Evolutionary conservation across 768 basidiomycete genomes (phyloP), one percentile per base, ranked within the genome.

Genomic region (Boletus reticulatus): DNA sequence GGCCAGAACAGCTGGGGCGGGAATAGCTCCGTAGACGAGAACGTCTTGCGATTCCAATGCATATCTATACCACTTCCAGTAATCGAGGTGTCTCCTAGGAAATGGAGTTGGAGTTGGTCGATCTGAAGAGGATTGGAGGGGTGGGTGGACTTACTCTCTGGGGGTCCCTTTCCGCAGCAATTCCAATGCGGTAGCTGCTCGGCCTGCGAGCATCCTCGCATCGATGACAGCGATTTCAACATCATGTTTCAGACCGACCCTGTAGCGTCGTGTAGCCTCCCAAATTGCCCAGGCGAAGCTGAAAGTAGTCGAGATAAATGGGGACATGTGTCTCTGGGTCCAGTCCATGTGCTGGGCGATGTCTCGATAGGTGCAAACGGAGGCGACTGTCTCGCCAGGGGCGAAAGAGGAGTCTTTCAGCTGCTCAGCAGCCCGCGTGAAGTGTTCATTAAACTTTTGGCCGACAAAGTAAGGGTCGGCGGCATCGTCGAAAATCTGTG

Each of bases 271-370:
- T 20, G 87, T 78, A 5, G 88, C 89, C 67, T 92, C 89, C 88
- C 88, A 92, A 37, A 91, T 77, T 9, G 88, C 84, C 89, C 89
- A 92, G 37, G 80, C 81, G 60, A 91, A 88, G 73, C 86, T 90
- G 68, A 91, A 90, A 6, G 89, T 89, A 3, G 87, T 80, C 4
- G 89, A 87, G 43, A 91, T 80, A 57, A 82, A 91, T 6, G 83
- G 77, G 0, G 89, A 92, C 19, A 81, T 76, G 6, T 82, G 74
- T 56, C 84, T 80, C n/a, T 84, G 88, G 20, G 85, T 86, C 86
- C 88, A 89, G 55, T 89, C 84, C 82, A 92, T 82, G 64, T 91
- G 85, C 58, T 73, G 77, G 49, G 77, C 80, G 45, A 86, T 84
- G 63, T 89, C 89, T 7, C 73, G 73, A 66, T 87, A 90, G 2